Conservation (phyloP, 2,329 filamentous ascomycete species). For the Aspergillus sp. region DNA sequence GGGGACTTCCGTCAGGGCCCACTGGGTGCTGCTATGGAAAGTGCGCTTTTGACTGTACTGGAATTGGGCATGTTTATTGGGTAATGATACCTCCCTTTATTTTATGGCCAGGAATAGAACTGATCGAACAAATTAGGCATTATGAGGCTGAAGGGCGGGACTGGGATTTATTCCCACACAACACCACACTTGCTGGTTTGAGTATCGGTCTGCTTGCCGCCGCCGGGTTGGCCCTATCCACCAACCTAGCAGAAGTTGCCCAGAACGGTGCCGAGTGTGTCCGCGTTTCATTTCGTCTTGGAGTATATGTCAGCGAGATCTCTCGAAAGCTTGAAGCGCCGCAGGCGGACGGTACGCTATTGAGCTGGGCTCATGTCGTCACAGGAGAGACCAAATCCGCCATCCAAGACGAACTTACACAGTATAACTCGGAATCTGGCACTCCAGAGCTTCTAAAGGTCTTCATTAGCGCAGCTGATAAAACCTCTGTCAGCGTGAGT, state of each 20-base stretch:
- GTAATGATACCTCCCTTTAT: slow-evolving; percentile 27
- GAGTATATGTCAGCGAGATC: slow-evolving; percentile 20
- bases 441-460: slow-evolving; percentile 20
- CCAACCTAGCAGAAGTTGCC: slow-evolving; percentile 41
- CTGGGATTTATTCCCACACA: slow-evolving; percentile 22
- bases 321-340: slow-evolving; percentile 38
- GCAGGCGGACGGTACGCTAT: slow-evolving; percentile 18
- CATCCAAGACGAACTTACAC: slow-evolving; percentile 11
- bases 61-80: slow-evolving; percentile 47
- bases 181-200: slow-evolving; percentile 40
- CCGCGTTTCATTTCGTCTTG: slow-evolving; percentile 49
- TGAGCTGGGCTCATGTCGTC: slow-evolving; percentile 16
- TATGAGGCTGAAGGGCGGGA: slow-evolving; percentile 27
- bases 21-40: slow-evolving; percentile 47
- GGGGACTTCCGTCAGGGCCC: slow-evolving; percentile 38
- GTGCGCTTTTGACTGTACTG: slow-evolving; percentile 42
- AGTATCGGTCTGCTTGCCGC: slow-evolving; percentile 48
- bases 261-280: slow-evolving; percentile 44
- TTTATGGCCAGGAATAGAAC: neutral
- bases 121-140: slow-evolving; percentile 18
- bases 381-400: slow-evolving; percentile 2
- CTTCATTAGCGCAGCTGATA: slow-evolving; percentile 19
- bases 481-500: slow-evolving; percentile 22
- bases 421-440: slow-evolving; percentile 4
- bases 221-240: slow-evolving; percentile 44